Conservation (phyloP, 139 green algal genomes). For the Picochlorum sp. region DNA sequence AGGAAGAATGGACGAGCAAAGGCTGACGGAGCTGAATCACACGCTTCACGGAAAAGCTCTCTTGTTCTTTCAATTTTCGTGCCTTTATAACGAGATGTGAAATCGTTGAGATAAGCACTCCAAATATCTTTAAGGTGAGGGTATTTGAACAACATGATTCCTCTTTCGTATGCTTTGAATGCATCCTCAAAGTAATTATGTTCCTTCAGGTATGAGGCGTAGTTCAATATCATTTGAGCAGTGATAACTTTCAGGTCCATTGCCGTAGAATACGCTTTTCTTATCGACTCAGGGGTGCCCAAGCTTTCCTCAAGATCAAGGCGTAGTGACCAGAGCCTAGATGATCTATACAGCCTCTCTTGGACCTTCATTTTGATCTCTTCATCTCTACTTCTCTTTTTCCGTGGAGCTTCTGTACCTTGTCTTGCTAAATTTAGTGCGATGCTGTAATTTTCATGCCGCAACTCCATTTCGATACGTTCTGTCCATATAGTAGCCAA, state of each 20-base stretch:
- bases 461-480: slow-evolving; percentile 95
- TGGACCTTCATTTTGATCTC: slow-evolving; percentile 68
- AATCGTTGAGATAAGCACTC: slow-evolving; percentile 84
- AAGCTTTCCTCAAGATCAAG: slow-evolving; percentile 93
- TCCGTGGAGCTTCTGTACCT: slow-evolving; percentile 46
- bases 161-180: slow-evolving; percentile 92
- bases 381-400: slow-evolving; percentile 31
- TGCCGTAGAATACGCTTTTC: slow-evolving; percentile 77
- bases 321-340: slow-evolving; percentile 78
- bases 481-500: slow-evolving; percentile 90
- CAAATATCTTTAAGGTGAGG: slow-evolving; percentile 94
- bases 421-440: slow-evolving; percentile 72
- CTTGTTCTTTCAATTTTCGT: slow-evolving; percentile 89
- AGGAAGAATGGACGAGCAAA: slow-evolving; percentile 66
- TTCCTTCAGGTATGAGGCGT: slow-evolving; percentile 81
- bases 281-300: slow-evolving; percentile 71
- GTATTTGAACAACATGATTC: slow-evolving; percentile 90
- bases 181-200: slow-evolving; percentile 88
- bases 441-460: slow-evolving; percentile 77
- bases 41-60: slow-evolving; percentile 91
- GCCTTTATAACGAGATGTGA: slow-evolving; percentile 68
- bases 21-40: slow-evolving; percentile 41
- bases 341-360: slow-evolving; percentile 67
- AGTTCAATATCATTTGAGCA: slow-evolving; percentile 97
- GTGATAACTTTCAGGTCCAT: slow-evolving; percentile 89